Evolutionary conservation across 2,329 filamentous ascomycete species (phyloP), one percentile per base, ranked within the genome.

Genomic region (Neonectria sp.): DNA sequence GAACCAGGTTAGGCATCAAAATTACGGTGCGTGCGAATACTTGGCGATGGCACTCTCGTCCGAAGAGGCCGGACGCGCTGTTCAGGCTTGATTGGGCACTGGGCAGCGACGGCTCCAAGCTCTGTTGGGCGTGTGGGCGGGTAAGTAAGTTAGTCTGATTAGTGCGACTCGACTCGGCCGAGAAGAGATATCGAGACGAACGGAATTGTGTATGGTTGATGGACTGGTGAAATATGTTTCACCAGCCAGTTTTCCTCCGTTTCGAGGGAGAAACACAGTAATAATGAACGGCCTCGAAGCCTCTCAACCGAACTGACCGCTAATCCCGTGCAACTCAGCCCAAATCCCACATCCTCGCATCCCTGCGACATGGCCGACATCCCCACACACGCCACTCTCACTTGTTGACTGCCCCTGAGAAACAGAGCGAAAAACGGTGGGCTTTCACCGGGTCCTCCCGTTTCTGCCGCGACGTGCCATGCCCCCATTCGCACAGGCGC

Each of bases 401-500:
- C 25, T 24, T 49, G 3, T 25, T 12, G 24, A 24, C 6, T 9
- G 5, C 49, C 29, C 49, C 29, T 35, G 11, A 35, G 49, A 52
- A 35, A 52, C n/a, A 37, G 12, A 17, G 15, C 12, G 6, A 17
- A 17, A 40, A 37, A 40, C 37, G 37, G 37, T 40, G 37, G 37
- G 37, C 40, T 12, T 15, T 17, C 9, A 24, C 51, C 43, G 56
- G 56, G 6, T 48, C 37, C 17, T 58, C 55, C 55, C 55, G 55
- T 40, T 40, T 40, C 27, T 21, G n/a, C 17, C 37, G 27, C 40
- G 58, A 55, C 56, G 49, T 55, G 49, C 56, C 33, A 29, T 31
- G 48, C 53, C 52, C 62, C 43, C 52, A 55, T 55, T 60, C 56
- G 62, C 37, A 55, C 29, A 48, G 37, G 48, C 35, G 35, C 35